phyloP scores from a whole-genome alignment of 2,329 filamentous ascomycete species.

The Fusarium proliferatum region DNA sequence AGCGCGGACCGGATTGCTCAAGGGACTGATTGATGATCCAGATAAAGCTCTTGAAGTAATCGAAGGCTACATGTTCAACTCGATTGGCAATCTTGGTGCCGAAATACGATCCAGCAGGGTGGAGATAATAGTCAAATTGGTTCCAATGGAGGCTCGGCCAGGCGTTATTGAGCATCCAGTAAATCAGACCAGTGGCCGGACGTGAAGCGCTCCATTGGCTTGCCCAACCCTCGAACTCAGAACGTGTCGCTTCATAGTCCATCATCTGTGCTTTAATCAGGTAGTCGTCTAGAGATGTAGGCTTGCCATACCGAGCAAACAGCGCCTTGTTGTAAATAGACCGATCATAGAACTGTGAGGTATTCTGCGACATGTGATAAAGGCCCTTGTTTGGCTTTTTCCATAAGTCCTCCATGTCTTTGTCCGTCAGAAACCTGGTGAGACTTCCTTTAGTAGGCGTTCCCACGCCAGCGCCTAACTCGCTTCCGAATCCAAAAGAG shows the following conservation, averaged over 20 bases:
- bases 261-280: not conserved
- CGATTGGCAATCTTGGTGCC: not conserved
- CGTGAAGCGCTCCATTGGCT: not conserved
- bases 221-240: not conserved
- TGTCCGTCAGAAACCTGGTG: not conserved
- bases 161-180: not conserved
- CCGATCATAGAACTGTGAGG: not conserved
- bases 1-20: not conserved
- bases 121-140: not conserved
- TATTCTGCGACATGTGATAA: not conserved
- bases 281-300: not conserved
- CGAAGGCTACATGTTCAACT: not conserved
- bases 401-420: not conserved
- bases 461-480: not conserved
- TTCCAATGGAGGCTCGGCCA: not conserved
- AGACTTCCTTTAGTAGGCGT: not conserved
- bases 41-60: not conserved
- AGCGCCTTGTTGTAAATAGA: not conserved
- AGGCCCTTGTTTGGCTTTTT: not conserved
- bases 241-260: not conserved
- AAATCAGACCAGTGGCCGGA: not conserved
- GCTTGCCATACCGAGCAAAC: not conserved
- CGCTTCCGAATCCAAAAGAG: not conserved
- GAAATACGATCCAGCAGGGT: not conserved
- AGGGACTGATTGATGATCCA: not conserved